A percentile compares a stretch with the other conserved stretches of the same genome.
These are phyloP conservation scores for Arbutus unedo DNA, from an alignment of 148 eudicot genomes.

Conservation along the genomic window DNA sequence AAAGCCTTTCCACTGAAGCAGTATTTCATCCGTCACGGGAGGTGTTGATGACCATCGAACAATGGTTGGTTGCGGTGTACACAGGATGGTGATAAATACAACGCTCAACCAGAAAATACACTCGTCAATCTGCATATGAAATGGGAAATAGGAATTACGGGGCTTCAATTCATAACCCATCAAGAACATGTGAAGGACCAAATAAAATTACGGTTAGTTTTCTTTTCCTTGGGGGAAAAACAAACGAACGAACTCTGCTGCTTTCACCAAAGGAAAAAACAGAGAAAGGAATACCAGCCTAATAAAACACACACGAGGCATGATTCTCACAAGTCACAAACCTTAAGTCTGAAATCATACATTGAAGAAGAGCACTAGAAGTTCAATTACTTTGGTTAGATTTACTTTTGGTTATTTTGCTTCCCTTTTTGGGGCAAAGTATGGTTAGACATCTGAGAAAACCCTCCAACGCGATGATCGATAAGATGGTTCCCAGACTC, in stretches of 20 bases:
- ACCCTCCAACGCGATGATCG: neutral
- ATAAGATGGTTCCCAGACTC: neutral
- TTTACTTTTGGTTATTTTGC: neutral
- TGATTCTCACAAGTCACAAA: neutral
- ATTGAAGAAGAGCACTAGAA: neutral
- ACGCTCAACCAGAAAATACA: constrained; percentile 94
- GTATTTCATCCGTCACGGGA: constrained; percentile 72
- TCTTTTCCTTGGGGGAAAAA: neutral
- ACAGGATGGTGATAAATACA: constrained; percentile 77
- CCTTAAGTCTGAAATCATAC: neutral
- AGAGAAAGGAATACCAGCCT: neutral
- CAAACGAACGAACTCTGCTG: neutral
- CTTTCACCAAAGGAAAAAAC: neutral
- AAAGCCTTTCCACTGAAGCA: constrained; percentile 86
- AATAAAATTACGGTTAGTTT: neutral
- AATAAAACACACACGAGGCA: neutral
- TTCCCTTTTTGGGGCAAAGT: too few species aligned
- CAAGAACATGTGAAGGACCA: neutral
- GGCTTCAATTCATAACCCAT: constrained; percentile 11
- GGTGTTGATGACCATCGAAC: constrained; percentile 86
- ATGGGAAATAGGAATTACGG: constrained; percentile 3
- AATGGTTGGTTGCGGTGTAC: constrained; percentile 93
- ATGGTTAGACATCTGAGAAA: neutral
- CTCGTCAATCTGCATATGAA: constrained; percentile 65
- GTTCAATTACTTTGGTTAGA: neutral